Base-by-base conservation (phyloP, 495 filamentous ascomycete species). In the Neurospora sp. region DNA sequence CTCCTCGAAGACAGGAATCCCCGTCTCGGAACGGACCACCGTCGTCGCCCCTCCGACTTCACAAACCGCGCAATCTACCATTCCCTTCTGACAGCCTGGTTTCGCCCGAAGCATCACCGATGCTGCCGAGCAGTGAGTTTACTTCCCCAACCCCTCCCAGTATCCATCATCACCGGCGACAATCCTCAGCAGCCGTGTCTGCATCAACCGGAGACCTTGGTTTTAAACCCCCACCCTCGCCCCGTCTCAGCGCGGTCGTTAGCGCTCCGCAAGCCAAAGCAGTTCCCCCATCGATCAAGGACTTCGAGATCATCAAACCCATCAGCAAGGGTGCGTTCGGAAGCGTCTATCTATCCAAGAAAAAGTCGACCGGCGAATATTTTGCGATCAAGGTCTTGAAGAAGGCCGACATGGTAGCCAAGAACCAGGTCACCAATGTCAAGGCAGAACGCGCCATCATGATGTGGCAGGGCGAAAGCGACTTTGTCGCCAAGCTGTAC, bases 381-480 rank as follows among this genome's bases (percentile, higher is more conserved):
- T 99, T 92, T 82, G 96, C 96, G 5, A 97, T 99, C 84, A 99
- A 99, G 80, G 96, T 97, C 18, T 81, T 99, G 72, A 98, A 97
- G 83, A 99, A 99, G 80, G 94, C 96, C 11, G 96, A 99, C 84
- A 99, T 99, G 96, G 93, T 99, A 75, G 96, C 96, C 71, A 99
- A 99, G 81, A 99, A 99, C 82, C 96, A 99, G 81, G 94, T 98
- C 77, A 97, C 95, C 69, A 99, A 99, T 79, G 96, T 99, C 75
- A 97, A 98, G 83, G 96, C 96, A 12, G 96, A 99, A 82, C 88
- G 96, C 75, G 96, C 96, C n/a, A 99, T 99, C 77, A 98, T 99
- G 96, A 99, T 99, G 96, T 97, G 96, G 90, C 96, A 99, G 84
- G 96, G 96, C 37, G 96, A 98, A 79, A 99, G 96, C 82, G 96